Conservation (phyloP, 192 early-diverging fungal genomes). For the Piromyces finnis region DNA sequence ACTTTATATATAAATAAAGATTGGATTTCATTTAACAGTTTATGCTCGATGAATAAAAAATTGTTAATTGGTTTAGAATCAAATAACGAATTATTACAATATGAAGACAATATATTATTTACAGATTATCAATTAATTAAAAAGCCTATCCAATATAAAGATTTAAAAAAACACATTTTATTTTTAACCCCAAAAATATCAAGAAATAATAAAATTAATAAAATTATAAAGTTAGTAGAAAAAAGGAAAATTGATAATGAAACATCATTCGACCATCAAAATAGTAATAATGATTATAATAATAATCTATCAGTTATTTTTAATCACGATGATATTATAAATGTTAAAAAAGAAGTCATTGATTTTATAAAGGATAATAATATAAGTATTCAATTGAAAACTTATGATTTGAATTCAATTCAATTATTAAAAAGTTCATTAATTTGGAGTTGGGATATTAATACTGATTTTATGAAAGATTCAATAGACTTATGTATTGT, state of each 20-base stretch:
- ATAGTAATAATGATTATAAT: background rate
- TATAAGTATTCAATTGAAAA: background rate
- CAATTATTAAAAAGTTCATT: background rate
- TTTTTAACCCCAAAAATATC: background rate
- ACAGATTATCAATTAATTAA: background rate
- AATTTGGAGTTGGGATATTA: background rate
- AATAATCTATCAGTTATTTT: background rate
- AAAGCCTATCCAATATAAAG: background rate
- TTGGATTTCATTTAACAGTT: background rate
- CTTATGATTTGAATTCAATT: background rate
- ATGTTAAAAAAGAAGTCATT: background rate
- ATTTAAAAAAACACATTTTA: background rate
- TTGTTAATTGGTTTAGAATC: background rate
- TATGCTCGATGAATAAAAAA: background rate
- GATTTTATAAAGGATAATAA: background rate
- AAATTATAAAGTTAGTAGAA: background rate
- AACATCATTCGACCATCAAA: no score
- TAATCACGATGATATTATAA: background rate
- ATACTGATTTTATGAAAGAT: background rate
- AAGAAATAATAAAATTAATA: background rate
- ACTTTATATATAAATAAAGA: background rate
- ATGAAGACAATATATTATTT: background rate
- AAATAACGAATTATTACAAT: background rate
- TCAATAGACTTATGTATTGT: background rate
- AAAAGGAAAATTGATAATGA: background rate